Percentiles rank a stretch among this genome's conserved stretches.
phyloP scores from a whole-genome alignment of 2,329 filamentous ascomycete genomes.

The Chaetomiaceae sp. region DNA sequence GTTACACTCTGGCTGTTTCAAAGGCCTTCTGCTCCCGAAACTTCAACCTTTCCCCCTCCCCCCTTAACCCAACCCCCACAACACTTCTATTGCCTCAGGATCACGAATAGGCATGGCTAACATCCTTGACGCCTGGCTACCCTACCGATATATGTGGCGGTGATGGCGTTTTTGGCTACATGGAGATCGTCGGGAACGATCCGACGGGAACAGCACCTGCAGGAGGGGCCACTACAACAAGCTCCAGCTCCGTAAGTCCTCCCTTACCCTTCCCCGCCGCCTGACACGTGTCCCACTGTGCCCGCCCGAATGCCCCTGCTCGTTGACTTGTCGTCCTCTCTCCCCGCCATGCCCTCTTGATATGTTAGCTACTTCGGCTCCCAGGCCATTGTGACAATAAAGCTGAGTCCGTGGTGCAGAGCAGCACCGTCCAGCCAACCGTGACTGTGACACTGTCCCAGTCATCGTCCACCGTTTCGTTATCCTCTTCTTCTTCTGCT shows the following conservation, averaged over 20 bases:
- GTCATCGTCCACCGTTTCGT: conserved; percentile 25
- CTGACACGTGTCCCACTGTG: background rate
- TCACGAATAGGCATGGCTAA: no score
- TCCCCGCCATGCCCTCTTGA: background rate
- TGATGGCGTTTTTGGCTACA: conserved; percentile 59
- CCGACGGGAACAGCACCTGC: conserved; percentile 13
- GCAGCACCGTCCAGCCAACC: conserved; percentile 34
- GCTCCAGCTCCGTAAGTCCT: conserved; percentile 17
- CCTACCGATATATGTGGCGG: conserved; percentile 63
- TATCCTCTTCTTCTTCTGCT: conserved; percentile 27
- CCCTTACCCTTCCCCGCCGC: background rate
- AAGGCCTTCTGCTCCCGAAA: no score
- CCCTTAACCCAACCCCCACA: no score
- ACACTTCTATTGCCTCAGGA: no score
- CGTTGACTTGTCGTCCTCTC: background rate
- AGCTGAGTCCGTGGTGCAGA: conserved; percentile 33
- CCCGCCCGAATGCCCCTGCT: background rate
- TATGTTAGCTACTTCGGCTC: background rate
- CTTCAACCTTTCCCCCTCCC: no score
- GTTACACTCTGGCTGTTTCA: no score
- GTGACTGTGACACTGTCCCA: conserved; percentile 31
- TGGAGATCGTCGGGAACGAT: conserved; percentile 40
- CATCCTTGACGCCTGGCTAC: no score
- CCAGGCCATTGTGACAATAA: conserved; percentile 21
- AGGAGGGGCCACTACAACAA: background rate